Evolutionary conservation across 2,329 filamentous ascomycete genomes (phyloP), one percentile per base, ranked within the genome.

Genomic region (Aspergillus fructus): DNA sequence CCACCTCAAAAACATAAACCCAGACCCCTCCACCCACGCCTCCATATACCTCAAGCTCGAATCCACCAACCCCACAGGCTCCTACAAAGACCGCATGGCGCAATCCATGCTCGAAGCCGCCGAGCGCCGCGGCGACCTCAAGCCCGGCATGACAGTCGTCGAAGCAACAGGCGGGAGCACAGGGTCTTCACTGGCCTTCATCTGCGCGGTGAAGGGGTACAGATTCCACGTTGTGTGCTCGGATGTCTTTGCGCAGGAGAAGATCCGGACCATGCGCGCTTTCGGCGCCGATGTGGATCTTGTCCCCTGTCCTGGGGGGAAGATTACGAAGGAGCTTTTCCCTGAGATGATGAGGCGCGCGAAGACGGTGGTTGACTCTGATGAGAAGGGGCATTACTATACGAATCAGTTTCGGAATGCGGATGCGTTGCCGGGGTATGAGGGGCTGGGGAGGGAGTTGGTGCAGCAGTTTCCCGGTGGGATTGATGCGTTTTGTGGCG

Each of bases 101-200:
- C 80, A 94, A 71, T 88, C 92, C 68, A 96, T 96, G 91, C 87
- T 96, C 60, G 90, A 96, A 77, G 88, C 91, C 72, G 93, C 93
- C 33, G 92, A 96, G 81, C 85, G 84, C 71, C 87, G 83, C 52
- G 92, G 92, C 30, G 85, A 91, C 62, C 94, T 96, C 76, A 94
- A 91, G 81, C 92, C 92, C 23, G 92, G 91, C 55, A 90, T 96
- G 76, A 96, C 90, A 42, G 79, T 96, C 67, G 96, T 96, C 69
- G 93, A 96, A 83, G 92, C 92, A 5, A 96, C 92, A 24, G 93
- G 89, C 68, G 93, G 92, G 49, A 96, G 96, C 74, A 96, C 93
- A 12, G 62, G 59, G 4, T 56, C 58, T 17, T 61, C 56, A 1
- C 46, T 64, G 3, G 60, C 62, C 9, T 60, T 62, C 19, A 53